Base-by-base conservation (phyloP, 306 rosid genomes). In the Sophora flavescens region DNA sequence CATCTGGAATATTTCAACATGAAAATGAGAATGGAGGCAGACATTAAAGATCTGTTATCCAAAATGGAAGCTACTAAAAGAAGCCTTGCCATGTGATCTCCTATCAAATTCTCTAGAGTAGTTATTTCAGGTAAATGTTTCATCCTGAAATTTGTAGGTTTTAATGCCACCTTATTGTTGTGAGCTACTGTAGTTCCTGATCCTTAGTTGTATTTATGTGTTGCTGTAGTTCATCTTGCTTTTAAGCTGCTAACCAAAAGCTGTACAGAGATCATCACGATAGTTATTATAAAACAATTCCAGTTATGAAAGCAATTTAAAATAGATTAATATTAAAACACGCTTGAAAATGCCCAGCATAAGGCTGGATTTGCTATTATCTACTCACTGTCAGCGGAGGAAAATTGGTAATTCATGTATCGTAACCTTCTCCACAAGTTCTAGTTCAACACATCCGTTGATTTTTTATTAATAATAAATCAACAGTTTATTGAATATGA, bases 41-140 rank as follows among this genome's bases (percentile, higher is more conserved):
- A 96, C 74, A 92, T 96, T 12, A 92, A 87, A 81, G 96, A 92
- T 84, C 88, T 96, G 60, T 74, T 96, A 18, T 56, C 89, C 76
- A 96, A 92, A 84, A 96, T 96, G 99, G 99, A 96, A 86, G 93
- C 98, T 14, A 92, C 98, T 56, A 92, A 92, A 84, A 82, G 90
- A 76, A 92, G 91, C 83, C 88, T 91, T 76, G 86, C 93, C 16
- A 70, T 86, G 83, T 92, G 86, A 91, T 65, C 65, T 70, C 74
- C 35, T 84, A 51, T 68, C 41, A 74, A 16, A 18, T 47, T 69
- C 44, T 72, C 63, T 76, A 68, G 69, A 41, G 5, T 85, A 87
- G 82, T 71, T 75, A 45, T 69, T 77, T 82, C 84, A 59, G 86
- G 84, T 82, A 82, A 73, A 80, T 73, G 77, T 35, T 68, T 13